Evolutionary conservation across 2,329 filamentous ascomycete species (phyloP), one percentile per base, ranked within the genome.

Genomic region (Ophiocordyceps camponoti-saundersi): DNA sequence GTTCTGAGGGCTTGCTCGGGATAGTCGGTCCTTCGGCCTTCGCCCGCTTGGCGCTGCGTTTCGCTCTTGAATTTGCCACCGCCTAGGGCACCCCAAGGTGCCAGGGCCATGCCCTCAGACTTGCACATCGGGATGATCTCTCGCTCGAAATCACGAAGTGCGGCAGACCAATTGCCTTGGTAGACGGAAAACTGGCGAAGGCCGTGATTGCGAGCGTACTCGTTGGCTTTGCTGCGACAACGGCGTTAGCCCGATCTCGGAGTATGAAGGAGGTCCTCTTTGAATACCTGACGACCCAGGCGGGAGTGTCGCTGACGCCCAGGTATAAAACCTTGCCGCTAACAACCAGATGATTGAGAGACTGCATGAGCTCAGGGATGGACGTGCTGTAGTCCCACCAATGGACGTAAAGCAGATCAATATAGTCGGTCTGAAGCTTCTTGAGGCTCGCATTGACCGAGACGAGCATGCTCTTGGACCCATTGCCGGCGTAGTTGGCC

Each of bases 381-480:
- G 70, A 72, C n/a, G 75, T 77, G n/a, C 70, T 75, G 55, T 71
- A 80, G 58, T 84, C 80, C 78, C 79, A 85, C 73, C 74, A 79
- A 53, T 80, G 77, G 32, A 79, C 66, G 46, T 77, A 80, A 2
- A 79, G 66, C 47, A 82, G 57, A 55, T 87, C 82, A 48, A 86
- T 77, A 56, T 85, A 87, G 46, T 75, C 69, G 0, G 80, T 84
- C 61, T 79, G 70, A 46, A 80, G 68, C 62, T 77, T 82, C 56
- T 65, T 63, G 49, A 81, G 57, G 49, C 73, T 78, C n/a, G 63
- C 66, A 18, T 73, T 63, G 29, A 81, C 64, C 1, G 75, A 79
- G 1, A 64, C 55, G 42, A 71, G 68, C 39, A 85, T 57, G 48
- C 70, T 77, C 62, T 84, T 85, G 41, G 73, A 65, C 18, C 73